Conservation (phyloP, 805 yeast species). For the Cyberlindnera mycetangii region DNA sequence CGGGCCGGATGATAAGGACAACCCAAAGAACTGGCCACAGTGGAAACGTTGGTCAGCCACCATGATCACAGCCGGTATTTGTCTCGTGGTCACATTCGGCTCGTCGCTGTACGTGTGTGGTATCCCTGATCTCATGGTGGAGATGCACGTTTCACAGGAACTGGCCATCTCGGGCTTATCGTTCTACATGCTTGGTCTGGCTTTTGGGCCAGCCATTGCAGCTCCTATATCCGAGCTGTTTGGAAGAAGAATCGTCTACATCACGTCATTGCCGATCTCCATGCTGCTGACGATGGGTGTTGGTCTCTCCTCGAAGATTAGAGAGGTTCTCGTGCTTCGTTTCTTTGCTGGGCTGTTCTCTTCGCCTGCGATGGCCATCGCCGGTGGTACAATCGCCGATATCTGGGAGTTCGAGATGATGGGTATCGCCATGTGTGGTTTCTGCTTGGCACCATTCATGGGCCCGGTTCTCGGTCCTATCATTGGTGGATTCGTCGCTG, state of each 20-base stretch:
- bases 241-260: conserved; percentile 64
- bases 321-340: conserved; percentile 61
- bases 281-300: conserved; percentile 75
- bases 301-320: conserved; percentile 59
- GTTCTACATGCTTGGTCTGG: conserved; percentile 67
- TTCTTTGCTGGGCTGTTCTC: conserved; percentile 75
- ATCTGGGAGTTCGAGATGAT: conserved; percentile 64
- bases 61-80: conserved; percentile 58
- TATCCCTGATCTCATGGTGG: conserved; percentile 46
- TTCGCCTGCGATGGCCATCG: conserved; percentile 79
- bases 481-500: conserved; percentile 68
- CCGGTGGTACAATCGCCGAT: conserved; percentile 82
- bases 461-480: conserved; percentile 81
- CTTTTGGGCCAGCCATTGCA: conserved; percentile 65
- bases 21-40: conserved; percentile 67
- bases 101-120: conserved; percentile 71
- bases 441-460: conserved; percentile 73
- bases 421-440: conserved; percentile 74
- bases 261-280: conserved; percentile 57
- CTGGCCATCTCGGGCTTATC: conserved; percentile 67
- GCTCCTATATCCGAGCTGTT: conserved; percentile 71
- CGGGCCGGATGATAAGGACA: conserved; percentile 53
- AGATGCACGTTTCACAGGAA: conserved; percentile 55
- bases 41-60: conserved; percentile 66
- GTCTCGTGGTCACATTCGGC: conserved; percentile 72